phyloP scores from a whole-genome alignment of 2,329 filamentous ascomycete species.

The Mycocentrospora acerina region DNA sequence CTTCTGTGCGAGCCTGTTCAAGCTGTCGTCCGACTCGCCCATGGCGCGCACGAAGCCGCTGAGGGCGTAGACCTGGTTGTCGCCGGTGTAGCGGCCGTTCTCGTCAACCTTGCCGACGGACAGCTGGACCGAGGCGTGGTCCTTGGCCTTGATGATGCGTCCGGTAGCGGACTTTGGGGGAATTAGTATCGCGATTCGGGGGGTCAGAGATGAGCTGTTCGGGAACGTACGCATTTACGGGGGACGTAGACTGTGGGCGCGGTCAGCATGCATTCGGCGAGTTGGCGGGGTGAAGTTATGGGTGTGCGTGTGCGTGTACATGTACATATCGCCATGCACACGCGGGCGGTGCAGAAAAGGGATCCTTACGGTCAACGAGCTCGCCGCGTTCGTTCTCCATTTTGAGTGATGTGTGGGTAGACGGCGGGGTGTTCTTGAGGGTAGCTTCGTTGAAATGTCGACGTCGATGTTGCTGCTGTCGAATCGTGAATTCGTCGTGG shows the following conservation, averaged over 20 bases:
- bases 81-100: constrained; percentile 94
- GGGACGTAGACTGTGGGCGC: constrained; percentile 30
- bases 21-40: constrained; percentile 94
- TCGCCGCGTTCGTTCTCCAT: constrained; percentile 99
- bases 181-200: constrained; percentile 22
- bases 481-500: no score
- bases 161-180: constrained; percentile 45
- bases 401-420: constrained; percentile 50
- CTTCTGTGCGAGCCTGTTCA: constrained; percentile 94
- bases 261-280: constrained; percentile 61
- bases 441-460: constrained; percentile 30
- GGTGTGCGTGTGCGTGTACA: no score
- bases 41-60: constrained; percentile 97
- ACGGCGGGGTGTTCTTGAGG: constrained; percentile 24
- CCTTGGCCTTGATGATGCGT: constrained; percentile 99
- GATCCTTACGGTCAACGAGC: constrained; percentile 77
- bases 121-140: constrained; percentile 98
- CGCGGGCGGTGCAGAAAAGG: background rate
- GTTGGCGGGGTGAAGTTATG: constrained; percentile 1
- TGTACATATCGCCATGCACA: constrained; percentile 1
- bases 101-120: constrained; percentile 98
- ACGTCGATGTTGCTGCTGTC: constrained; percentile 14
- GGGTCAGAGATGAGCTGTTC: constrained; percentile 4
- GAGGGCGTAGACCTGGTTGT: constrained; percentile 96
- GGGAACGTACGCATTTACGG: constrained; percentile 46